These are phyloP conservation scores for Chlamydomonas incerta DNA, from an alignment of 139 green algal species.

Conservation along the genomic window DNA sequence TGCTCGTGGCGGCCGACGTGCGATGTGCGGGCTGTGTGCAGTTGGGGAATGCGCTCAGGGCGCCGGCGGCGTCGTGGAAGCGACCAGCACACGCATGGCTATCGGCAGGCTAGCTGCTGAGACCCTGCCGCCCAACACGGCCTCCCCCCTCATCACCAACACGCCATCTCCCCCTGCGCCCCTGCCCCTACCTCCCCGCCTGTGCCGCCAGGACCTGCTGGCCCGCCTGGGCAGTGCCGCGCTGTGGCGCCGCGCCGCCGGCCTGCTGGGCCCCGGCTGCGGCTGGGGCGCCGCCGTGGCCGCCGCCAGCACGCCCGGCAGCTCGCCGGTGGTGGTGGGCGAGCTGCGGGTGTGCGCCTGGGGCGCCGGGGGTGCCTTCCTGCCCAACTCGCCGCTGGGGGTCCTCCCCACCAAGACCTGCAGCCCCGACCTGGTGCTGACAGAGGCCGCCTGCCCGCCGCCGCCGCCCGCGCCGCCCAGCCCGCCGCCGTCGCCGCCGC, in stretches of 20 bases:
- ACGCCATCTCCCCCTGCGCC: too few species aligned
- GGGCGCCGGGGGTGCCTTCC: not conserved
- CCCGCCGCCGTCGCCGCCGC: too few species aligned
- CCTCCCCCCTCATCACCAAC: too few species aligned
- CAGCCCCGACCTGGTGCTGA: not conserved
- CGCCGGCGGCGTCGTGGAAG: too few species aligned
- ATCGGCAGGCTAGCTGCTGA: too few species aligned
- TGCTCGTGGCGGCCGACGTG: too few species aligned
- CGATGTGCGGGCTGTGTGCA: too few species aligned
- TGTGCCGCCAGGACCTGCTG: not conserved
- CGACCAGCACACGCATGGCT: too few species aligned
- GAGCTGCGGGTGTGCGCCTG: slow-evolving; percentile 10
- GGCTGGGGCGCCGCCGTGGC: slow-evolving; percentile 29
- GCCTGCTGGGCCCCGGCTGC: slow-evolving; percentile 5
- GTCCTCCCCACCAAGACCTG: not conserved
- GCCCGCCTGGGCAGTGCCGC: not conserved
- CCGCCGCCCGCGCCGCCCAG: not conserved
- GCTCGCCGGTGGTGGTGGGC: not conserved
- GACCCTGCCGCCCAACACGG: too few species aligned
- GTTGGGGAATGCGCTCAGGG: too few species aligned
- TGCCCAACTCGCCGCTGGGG: slow-evolving; percentile 15
- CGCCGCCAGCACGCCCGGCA: not conserved
- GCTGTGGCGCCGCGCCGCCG: not conserved
- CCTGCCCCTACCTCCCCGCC: too few species aligned
- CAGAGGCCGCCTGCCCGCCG: slow-evolving; percentile 1